A percentile compares a stretch with the other conserved stretches of the same genome.
phyloP scores from a whole-genome alignment of 306 rosid species.

The Cyclanthera cordifolia region DNA sequence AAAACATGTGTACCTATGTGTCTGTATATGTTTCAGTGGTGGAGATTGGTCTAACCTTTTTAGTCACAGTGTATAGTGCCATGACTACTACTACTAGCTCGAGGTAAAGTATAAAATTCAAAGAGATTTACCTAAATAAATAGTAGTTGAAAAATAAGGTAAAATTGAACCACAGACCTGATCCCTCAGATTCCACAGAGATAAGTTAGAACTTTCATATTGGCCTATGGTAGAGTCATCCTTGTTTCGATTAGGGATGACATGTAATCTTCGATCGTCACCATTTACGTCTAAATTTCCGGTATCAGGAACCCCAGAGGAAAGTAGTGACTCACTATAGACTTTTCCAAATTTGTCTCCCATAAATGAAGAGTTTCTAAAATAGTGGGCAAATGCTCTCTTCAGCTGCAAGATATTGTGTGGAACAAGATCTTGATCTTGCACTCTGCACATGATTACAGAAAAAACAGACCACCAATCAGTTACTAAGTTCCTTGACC shows the following conservation, averaged over 20 bases:
- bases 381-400: conserved; percentile 43
- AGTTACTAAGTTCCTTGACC: neutral
- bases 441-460: conserved; percentile 32
- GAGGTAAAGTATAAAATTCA: neutral
- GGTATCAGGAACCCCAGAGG: neutral
- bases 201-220: conserved; percentile 42
- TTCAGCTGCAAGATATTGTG: conserved; percentile 33
- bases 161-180: conserved; percentile 34
- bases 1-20: too few species aligned
- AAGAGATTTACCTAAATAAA: neutral
- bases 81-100: too few species aligned
- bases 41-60: too few species aligned
- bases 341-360: conserved; percentile 16
- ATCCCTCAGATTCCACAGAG: conserved; percentile 66
- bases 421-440: conserved; percentile 42
- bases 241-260: conserved; percentile 47
- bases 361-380: conserved; percentile 36
- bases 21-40: too few species aligned
- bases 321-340: neutral
- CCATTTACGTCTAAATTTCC: conserved; percentile 20
- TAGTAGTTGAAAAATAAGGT: neutral
- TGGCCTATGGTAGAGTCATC: conserved; percentile 48
- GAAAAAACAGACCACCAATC: conserved; percentile 9
- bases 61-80: too few species aligned
- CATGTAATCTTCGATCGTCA: conserved; percentile 23